A percentile compares a stretch with the other conserved stretches of the same genome.
Conservation (phyloP, 306 rosid species). For the Cucumis sativus region DNA sequence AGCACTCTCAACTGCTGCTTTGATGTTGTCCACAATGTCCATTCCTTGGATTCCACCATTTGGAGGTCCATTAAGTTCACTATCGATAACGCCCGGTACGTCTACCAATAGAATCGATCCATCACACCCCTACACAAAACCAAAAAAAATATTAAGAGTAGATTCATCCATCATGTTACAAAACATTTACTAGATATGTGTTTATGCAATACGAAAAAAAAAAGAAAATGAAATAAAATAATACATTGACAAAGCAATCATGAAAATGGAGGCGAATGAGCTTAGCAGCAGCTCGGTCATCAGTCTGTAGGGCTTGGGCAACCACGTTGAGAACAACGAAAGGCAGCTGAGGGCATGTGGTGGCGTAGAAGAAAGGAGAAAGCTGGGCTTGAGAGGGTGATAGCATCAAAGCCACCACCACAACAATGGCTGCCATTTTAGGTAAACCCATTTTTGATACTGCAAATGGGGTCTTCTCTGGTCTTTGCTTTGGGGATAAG, state of each 20-base stretch:
- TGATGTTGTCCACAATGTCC: constrained; percentile 49
- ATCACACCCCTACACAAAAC: constrained; percentile 47
- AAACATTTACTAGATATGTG: no score
- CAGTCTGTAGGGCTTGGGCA: background rate
- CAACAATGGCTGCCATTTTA: background rate
- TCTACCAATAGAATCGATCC: constrained; percentile 55
- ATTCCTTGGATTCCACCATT: constrained; percentile 32
- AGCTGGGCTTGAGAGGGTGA: background rate
- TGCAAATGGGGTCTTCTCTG: no score
- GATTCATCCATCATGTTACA: no score
- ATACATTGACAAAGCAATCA: background rate
- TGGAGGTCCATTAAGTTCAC: constrained; percentile 59
- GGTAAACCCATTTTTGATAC: background rate
- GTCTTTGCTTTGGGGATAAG: background rate
- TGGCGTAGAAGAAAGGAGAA: background rate
- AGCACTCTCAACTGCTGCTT: constrained; percentile 37
- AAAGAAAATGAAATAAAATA: background rate
- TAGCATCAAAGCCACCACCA: background rate
- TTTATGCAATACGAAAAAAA: no score
- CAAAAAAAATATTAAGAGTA: background rate
- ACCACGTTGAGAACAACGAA: background rate
- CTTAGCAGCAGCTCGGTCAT: background rate
- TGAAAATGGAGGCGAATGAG: constrained; percentile 3
- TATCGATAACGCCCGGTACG: constrained; percentile 33
- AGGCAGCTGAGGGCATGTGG: background rate